phyloP scores from a whole-genome alignment of 768 basidiomycete genomes.

The Trametopsis cervina region DNA sequence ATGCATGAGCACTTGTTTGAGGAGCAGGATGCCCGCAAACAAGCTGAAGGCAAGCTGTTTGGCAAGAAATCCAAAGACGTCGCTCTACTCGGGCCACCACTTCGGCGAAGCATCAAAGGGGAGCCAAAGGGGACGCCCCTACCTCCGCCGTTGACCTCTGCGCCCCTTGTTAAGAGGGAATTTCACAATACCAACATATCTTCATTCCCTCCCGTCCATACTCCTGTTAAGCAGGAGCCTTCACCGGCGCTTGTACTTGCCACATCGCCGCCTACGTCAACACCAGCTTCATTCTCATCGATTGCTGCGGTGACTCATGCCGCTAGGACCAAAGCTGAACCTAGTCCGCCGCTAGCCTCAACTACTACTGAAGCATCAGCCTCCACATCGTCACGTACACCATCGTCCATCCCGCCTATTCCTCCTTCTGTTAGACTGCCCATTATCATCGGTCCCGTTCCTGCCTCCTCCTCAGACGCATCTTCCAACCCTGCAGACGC shows the following conservation, averaged over 20 bases:
- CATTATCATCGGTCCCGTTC: slow-evolving; percentile 71
- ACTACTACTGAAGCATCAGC: slow-evolving; percentile 17
- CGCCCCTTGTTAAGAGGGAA: slow-evolving; percentile 47
- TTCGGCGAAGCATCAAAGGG: slow-evolving; percentile 66
- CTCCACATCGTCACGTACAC: slow-evolving; percentile 6
- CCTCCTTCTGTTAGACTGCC: slow-evolving; percentile 57
- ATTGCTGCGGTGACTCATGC: slow-evolving; percentile 1
- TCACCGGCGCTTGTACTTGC: neutral
- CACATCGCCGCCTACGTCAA: neutral
- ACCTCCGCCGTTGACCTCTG: slow-evolving; percentile 64
- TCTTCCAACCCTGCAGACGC: slow-evolving; percentile 21
- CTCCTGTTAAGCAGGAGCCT: slow-evolving; percentile 21
- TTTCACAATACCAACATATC: neutral
- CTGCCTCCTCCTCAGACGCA: slow-evolving; percentile 33
- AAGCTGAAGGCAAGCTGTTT: slow-evolving; percentile 33
- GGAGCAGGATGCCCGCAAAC: slow-evolving; percentile 56
- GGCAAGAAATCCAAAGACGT: slow-evolving; percentile 55
- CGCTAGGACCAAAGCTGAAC: slow-evolving; percentile 16
- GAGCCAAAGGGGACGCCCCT: slow-evolving; percentile 49
- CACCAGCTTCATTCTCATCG: slow-evolving; percentile 7
- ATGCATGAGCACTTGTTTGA: slow-evolving; percentile 59
- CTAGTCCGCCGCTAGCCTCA: slow-evolving; percentile 15
- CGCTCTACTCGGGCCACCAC: slow-evolving; percentile 47
- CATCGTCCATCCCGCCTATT: slow-evolving; percentile 20
- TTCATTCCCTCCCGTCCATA: slow-evolving; percentile 3